These are phyloP conservation scores for Aspergillus steynii DNA, from an alignment of 495 filamentous ascomycete species.

Conservation along the genomic window DNA sequence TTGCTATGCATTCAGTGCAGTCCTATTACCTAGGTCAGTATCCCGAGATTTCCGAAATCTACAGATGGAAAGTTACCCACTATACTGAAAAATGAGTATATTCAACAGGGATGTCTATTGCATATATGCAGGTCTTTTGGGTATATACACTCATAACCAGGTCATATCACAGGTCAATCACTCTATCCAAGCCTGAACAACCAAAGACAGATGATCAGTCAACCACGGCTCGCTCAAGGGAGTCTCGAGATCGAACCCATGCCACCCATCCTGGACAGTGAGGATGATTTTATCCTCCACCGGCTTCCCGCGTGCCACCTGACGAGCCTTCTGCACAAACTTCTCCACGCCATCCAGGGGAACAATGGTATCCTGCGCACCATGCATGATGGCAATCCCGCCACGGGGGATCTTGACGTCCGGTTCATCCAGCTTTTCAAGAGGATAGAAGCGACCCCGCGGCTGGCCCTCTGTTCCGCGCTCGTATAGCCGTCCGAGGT, in stretches of 20 bases:
- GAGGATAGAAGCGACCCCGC: conserved; percentile 19
- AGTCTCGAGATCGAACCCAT: conserved; percentile 30
- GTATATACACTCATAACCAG: background rate
- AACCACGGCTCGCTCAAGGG: conserved; percentile 24
- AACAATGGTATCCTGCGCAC: conserved; percentile 25
- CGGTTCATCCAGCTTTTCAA: conserved; percentile 19
- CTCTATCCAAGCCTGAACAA: conserved; percentile 27
- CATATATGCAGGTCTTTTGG: background rate
- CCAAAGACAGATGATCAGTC: conserved; percentile 15
- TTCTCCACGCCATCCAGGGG: conserved; percentile 22
- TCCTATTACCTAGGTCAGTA: too few relatives aligned
- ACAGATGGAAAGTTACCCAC: too few relatives aligned
- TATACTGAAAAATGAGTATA: too few relatives aligned
- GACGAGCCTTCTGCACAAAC: conserved; percentile 25
- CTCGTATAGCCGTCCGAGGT: conserved; percentile 17
- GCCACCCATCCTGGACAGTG: conserved; percentile 24
- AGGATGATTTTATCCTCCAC: conserved; percentile 23
- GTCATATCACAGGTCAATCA: background rate
- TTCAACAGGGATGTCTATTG: too few relatives aligned
- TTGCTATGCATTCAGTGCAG: too few relatives aligned
- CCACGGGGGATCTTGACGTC: conserved; percentile 22
- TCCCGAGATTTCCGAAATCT: too few relatives aligned
- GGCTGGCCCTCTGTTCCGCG: conserved; percentile 17
- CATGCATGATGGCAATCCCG: conserved; percentile 29
- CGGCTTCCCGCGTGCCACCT: conserved; percentile 17